Base-by-base conservation (phyloP, 495 filamentous ascomycete genomes). In the Letharia columbiana region DNA sequence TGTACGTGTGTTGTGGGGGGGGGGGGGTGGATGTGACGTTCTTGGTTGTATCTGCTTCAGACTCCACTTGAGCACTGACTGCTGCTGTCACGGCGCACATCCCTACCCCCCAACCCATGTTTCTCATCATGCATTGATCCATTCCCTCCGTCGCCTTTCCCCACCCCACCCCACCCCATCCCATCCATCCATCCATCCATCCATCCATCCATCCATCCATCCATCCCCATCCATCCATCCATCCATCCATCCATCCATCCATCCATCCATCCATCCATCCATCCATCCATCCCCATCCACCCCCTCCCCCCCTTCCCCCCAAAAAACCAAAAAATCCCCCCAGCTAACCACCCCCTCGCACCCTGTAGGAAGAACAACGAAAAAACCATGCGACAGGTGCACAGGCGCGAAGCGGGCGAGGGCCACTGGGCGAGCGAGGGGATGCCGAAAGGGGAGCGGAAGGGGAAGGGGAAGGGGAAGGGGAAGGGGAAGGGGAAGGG, bases 381-480 rank as follows among this genome's bases (percentile, higher is more conserved):
- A 10, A 61, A 44, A 31, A 15, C n/a, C 11, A 42, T 54, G 59
- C 33, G 40, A 18, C 28, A 28, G 4, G 58, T 61, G 10, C 57
- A 61, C 47, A 2, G 45, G 59, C 20, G 15, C 13, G 57, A 61
- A 20, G 23, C 10, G 58, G 15, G 33, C 54, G 59, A 23, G 37
- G 20, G 37, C 9, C 40, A 44, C 13, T 61, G 63, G 50, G 40
- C 20, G 20, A 23, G 37, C 2, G 57, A 60, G 56, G 64, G 64
- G 20, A 49, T 49, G 40, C 15, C n/a, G 11, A 39, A n/a, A 28
- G 9, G 18, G n/a, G 5, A 18, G 18, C 31, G 31, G 56, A 37
- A 0, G 5, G 20, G 40, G 40, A 17, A 13, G 47, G 47, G 13
- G 54, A 17, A 58, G 33, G 40, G 13, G 50, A 59, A 59, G 54